Base-by-base conservation (phyloP, 164 flowering plant genomes). In the Taxillus chinensis region DNA sequence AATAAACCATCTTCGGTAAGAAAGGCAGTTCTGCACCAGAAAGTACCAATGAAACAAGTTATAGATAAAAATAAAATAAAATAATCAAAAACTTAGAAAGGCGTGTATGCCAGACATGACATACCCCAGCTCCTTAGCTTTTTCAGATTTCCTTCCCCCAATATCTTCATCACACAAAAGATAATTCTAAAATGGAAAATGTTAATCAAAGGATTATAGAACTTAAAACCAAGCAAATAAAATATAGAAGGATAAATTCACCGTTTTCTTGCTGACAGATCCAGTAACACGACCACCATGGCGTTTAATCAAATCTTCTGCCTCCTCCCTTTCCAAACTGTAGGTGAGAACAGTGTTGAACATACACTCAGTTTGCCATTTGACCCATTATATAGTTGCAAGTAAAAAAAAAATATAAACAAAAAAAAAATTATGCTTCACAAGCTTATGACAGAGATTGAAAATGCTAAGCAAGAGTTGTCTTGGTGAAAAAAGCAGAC, bases 301-400 rank as follows among this genome's bases (percentile, higher is more conserved):
- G 12, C 97, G 87, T 70, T 93, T 93, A 53, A 93, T 90, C 70
- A 93, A 71, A 75, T 84, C 95, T 76, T 93, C 98, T 14, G 98
- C 97, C 71, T 90, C 97, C 78, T 90, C 98, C 77, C 97, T 83
- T 76, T 90, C 98, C 78, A 93, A 81, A 76, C 98, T 90, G 86
- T 40, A 74, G 72, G 3, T 5, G 55, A 46, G 57, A 15, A 12
- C 16, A 59, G 68, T 50, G 7, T 41, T 53, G 40, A 71, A 63
- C 15, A 55, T 9, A 15, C 14, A 53, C 15, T 52, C 61, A 60
- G 16, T 49, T 49, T 15, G 5, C 12, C 43, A 45, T 2, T 59
- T 45, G 27, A 27, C 27, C 27, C 27, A 27, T 27, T 27, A 27
- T 27, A 27, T 27, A 27, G 27, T 27, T 27, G 27, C 27, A 27